Base-by-base conservation (phyloP, 2,329 filamentous ascomycete species). In the Amauroascus niger region DNA sequence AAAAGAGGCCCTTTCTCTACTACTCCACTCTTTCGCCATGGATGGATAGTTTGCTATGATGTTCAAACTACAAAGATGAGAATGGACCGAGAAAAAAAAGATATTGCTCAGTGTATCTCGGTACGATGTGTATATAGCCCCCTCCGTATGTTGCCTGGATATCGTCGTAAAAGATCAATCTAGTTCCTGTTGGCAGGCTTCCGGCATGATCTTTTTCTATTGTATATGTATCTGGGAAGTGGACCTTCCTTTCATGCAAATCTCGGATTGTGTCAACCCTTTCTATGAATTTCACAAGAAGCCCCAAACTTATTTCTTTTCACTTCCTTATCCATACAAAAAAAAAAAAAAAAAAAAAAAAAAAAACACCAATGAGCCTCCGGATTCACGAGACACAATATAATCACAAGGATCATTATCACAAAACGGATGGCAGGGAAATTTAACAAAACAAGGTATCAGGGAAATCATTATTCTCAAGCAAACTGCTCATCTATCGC, bases 401-500 rank as follows among this genome's bases (percentile, higher is more conserved):
- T 43, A 9, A 30, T 49, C 13, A 39, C n/a, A 3, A 50, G 24
- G 47, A 47, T 30, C 28, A n/a, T n/a, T n/a, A n/a, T n/a, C n/a
- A n/a, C n/a, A n/a, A n/a, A n/a, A n/a, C n/a, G 51, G 26, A 44
- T 18, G n/a, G 41, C 22, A 52, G 37, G 24, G 18, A 28, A 49
- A 49, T 49, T 51, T 3, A 39, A 39, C 16, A 52, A n/a, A 28
- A 35, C 35, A 48, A 35, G n/a, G n/a, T 14, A 26, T 16, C 26
- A 7, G 22, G 4, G 14, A 33, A 9, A 33, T 13, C 32, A 24
- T 37, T 20, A 14, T 37, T 30, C n/a, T n/a, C 5, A 45, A 20
- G 13, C 44, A n/a, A 40, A 46, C 33, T 72, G 67, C 43, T 30
- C 22, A 33, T 24, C 18, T 48, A 53, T 32, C 51, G 86, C 70